Evolutionary conservation across 441 rosid species (phyloP).

Genomic region (Geranium incanum): DNA sequence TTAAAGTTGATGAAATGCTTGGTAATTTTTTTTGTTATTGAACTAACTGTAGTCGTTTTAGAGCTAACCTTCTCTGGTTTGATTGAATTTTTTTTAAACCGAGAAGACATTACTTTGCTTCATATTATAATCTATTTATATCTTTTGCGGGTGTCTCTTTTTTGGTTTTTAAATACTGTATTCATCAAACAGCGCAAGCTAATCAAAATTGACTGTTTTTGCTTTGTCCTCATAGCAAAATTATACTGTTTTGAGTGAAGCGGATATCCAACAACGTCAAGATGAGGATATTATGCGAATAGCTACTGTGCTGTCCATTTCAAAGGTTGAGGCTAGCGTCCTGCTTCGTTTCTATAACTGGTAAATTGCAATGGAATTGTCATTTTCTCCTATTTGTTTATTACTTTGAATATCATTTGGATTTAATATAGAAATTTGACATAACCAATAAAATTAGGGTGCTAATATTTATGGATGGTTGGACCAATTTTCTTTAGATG

Average conservation of each 20-base stretch:
- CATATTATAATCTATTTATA: too few relatives aligned
- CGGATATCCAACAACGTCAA: constrained; percentile 52
- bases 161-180: too few relatives aligned
- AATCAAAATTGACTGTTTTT: too few relatives aligned
- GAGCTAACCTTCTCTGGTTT: too few relatives aligned
- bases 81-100: too few relatives aligned
- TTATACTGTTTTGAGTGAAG: constrained; percentile 49
- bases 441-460: neutral
- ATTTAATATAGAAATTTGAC: neutral
- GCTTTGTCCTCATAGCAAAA: constrained; percentile 36
- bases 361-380: constrained; percentile 22
- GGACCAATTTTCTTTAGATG: neutral
- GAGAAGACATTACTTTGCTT: too few relatives aligned
- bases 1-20: too few relatives aligned
- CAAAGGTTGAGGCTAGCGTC: constrained; percentile 33
- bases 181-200: too few relatives aligned
- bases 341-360: constrained; percentile 60
- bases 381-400: neutral
- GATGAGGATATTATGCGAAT: constrained; percentile 54
- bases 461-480: neutral
- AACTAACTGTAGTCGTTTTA: too few relatives aligned
- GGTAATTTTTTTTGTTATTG: too few relatives aligned
- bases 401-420: neutral
- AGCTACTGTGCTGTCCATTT: constrained; percentile 53
- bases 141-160: too few relatives aligned